These are phyloP conservation scores for Yamadazyma triangularis DNA, from an alignment of 1,139 yeast species.

Conservation along the genomic window DNA sequence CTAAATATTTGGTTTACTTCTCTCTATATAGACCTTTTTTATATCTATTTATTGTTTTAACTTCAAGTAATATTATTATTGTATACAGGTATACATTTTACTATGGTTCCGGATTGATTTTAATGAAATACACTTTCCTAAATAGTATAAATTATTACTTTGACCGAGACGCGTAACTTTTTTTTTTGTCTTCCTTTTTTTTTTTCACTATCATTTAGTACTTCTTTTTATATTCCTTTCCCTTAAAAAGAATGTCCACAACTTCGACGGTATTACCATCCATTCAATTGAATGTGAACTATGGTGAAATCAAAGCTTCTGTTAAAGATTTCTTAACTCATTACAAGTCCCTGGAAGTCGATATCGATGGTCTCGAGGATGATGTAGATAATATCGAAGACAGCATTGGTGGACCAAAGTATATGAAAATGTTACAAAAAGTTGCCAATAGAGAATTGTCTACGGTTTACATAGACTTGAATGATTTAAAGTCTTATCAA, in stretches of 20 bases:
- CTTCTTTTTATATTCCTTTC: background rate
- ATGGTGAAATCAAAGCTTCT: conserved; percentile 47
- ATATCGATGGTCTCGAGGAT: conserved; percentile 3
- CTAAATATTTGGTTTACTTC: too few species aligned
- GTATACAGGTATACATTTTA: background rate
- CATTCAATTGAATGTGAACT: conserved; percentile 59
- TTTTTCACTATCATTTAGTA: background rate
- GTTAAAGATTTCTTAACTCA: conserved; percentile 58
- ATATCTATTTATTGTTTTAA: background rate
- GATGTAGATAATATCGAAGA: conserved; percentile 5
- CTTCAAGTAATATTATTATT: too few species aligned
- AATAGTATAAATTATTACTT: background rate
- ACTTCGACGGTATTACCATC: conserved; percentile 46
- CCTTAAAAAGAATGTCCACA: conserved; percentile 14
- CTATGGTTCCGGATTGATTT: too few species aligned
- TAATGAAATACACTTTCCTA: background rate
- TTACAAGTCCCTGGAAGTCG: conserved; percentile 42
- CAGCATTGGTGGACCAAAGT: conserved; percentile 57
- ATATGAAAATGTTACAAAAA: conserved; percentile 68
- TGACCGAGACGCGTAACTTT: background rate
- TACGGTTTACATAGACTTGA: conserved; percentile 70
- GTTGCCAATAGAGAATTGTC: conserved; percentile 79
- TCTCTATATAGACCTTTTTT: background rate
- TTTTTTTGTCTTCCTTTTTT: too few species aligned
- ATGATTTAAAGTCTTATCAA: conserved; percentile 74